phyloP scores from a whole-genome alignment of 1,139 yeast species.

The Blastobotrys serpentis region DNA sequence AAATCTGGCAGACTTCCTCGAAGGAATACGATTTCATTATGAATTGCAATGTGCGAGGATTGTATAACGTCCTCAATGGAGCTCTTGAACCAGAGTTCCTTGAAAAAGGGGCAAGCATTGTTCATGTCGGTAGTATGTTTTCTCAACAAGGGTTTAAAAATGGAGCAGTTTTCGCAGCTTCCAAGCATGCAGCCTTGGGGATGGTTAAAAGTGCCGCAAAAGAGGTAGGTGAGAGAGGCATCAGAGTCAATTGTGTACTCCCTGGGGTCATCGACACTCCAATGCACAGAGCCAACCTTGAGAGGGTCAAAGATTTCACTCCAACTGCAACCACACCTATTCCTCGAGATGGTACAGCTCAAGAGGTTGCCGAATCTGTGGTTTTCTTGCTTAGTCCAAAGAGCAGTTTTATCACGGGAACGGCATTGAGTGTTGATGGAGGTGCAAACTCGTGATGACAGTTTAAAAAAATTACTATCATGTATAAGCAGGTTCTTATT shows the following conservation, averaged over 20 bases:
- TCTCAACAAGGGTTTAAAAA: constrained; percentile 5
- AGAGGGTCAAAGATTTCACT: not conserved
- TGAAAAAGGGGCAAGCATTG: constrained; percentile 5
- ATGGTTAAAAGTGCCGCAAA: constrained; percentile 11
- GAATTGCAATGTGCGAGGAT: constrained; percentile 8
- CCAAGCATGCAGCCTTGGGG: constrained; percentile 9
- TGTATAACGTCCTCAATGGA: constrained; percentile 4
- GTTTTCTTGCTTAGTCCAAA: not conserved
- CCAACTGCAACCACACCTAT: not conserved
- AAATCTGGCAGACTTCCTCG: constrained; percentile 4
- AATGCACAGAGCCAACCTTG: constrained; percentile 3
- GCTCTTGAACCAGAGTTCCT: constrained; percentile 2
- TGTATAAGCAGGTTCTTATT: too few relatives aligned
- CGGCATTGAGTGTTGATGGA: constrained; percentile 5
- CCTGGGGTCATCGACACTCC: constrained; percentile 9
- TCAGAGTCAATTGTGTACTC: constrained; percentile 8
- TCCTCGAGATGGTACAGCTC: constrained; percentile 1
- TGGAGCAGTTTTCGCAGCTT: constrained; percentile 6
- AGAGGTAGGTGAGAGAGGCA: constrained; percentile 7
- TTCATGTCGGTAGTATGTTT: constrained; percentile 9
- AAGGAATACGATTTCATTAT: constrained; percentile 1
- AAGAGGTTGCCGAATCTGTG: constrained; percentile 4
- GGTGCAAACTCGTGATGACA: too few relatives aligned
- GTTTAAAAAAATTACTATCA: too few relatives aligned
- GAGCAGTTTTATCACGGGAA: constrained; percentile 7